Base-by-base conservation (phyloP, 345 rosid genomes). In the Luvunga scandens region DNA sequence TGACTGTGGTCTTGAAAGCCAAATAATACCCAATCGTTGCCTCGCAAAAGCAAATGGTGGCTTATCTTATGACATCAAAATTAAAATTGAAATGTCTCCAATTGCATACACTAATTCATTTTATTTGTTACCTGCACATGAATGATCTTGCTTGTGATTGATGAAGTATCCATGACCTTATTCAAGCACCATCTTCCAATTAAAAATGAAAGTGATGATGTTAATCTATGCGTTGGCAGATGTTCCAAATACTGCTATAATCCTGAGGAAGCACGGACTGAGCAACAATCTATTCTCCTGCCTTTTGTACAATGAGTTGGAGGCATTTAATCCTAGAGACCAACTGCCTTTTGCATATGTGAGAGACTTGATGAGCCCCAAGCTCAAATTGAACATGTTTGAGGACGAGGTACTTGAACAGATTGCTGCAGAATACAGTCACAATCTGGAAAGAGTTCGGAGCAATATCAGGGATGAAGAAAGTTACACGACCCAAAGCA, bases 261-360 rank as follows among this genome's bases (percentile, higher is more conserved):
- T 93, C 71, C 65, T 90, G 62, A 91, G 97, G 81, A 84, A 80
- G 73, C 99, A 93, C 81, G 93, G 89, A 36, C 7, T 63, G 57
- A 77, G 75, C n/a, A 92, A 77, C 90, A 84, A 93, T 56, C 86
- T 90, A 8, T 95, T 95, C 83, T 93, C 96, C 0, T 93, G 97
- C 81, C 91, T 90, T 7, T 13, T 93, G 88, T 93, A 93, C 84
- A 95, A 93, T 30, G 96, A 93, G 79, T 76, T 95, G 71, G 95
- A 91, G 72, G 97, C 90, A 50, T 95, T 95, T 69, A 93, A 89
- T 85, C 95, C 90, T 0, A 85, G 97, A 81, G 98, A 93, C 82
- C 98, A 91, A 64, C 69, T 93, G 73, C 90, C 96, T 4, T 93
- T 95, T 66, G 93, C 97, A 19, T 95, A 82, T 71, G 90, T 93